These are phyloP conservation scores for Macrophomina pseudophaseolina DNA, from an alignment of 2,329 filamentous ascomycete species.

Conservation along the genomic window DNA sequence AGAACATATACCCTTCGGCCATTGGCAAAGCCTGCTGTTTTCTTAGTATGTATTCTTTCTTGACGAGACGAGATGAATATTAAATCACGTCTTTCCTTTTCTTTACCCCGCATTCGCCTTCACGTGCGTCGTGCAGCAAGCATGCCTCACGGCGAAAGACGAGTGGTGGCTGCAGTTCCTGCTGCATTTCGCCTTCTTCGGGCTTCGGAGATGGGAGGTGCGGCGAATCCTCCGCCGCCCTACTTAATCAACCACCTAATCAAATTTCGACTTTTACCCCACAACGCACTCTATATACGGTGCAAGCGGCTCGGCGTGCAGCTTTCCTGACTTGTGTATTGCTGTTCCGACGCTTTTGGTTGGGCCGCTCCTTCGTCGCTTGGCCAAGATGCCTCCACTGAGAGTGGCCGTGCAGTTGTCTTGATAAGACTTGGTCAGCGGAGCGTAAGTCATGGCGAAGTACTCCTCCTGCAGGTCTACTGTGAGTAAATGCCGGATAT, in stretches of 20 bases:
- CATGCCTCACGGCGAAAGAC: background rate
- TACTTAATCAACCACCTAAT: constrained; percentile 16
- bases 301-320: constrained; percentile 1
- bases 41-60: background rate
- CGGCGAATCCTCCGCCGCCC: constrained; percentile 7
- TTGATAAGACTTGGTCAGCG: constrained; percentile 16
- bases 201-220: background rate
- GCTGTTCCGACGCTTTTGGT: background rate
- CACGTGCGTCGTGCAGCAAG: background rate
- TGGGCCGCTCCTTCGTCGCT: background rate
- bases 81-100: background rate
- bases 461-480: background rate
- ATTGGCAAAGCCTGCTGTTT: background rate
- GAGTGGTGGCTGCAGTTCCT: constrained; percentile 1
- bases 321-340: background rate
- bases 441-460: background rate
- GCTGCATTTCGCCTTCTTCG: background rate
- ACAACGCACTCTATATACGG: constrained; percentile 1
- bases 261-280: background rate
- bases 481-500: background rate
- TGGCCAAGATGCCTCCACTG: background rate
- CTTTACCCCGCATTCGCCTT: background rate
- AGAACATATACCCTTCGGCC: constrained; percentile 19
- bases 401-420: background rate
- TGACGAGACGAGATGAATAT: background rate